These are phyloP conservation scores for Aspergillus pseudoterreus DNA, from an alignment of 2,329 filamentous ascomycete species.

Conservation along the genomic window DNA sequence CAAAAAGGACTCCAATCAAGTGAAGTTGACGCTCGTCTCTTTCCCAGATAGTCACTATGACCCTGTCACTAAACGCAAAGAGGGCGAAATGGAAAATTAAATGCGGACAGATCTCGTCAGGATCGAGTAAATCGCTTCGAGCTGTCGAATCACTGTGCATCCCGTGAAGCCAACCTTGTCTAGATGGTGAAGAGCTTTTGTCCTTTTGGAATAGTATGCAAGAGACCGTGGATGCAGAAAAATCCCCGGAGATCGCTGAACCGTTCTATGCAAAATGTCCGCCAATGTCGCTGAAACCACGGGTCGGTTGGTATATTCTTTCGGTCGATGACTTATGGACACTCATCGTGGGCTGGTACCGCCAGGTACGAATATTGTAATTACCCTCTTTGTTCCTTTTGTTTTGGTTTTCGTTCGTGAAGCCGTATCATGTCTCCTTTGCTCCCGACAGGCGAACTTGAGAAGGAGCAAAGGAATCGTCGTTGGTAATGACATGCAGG, in stretches of 20 bases:
- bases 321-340: slow-evolving; percentile 7
- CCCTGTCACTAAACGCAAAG: neutral
- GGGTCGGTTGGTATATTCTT: slow-evolving; percentile 12
- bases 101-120: neutral
- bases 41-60: too few species aligned
- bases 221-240: neutral
- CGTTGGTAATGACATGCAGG: neutral
- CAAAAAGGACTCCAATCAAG: neutral
- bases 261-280: slow-evolving; percentile 21
- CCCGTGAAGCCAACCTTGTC: slow-evolving; percentile 8
- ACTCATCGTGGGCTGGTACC: slow-evolving; percentile 10
- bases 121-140: too few species aligned
- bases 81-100: neutral
- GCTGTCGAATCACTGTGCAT: too few species aligned
- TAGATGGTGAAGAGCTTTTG: slow-evolving; percentile 5
- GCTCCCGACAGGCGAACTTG: too few species aligned
- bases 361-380: slow-evolving; percentile 11
- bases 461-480: neutral
- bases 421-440: neutral
- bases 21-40: too few species aligned
- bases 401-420: slow-evolving; percentile 11
- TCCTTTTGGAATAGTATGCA: neutral
- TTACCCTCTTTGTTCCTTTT: slow-evolving; percentile 7
- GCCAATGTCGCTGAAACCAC: slow-evolving; percentile 8
- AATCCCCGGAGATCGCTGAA: slow-evolving; percentile 14